Evolutionary conservation across 345 rosid genomes (phyloP).

Genomic region (thale cress (Arabidopsis thaliana)): TAIR10.1 NC_003074.8:3116501-3117000

Average conservation of each 20-base stretch:
- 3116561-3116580: not conserved
- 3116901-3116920: conserved; percentile 90
- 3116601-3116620: not conserved
- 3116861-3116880: conserved; percentile 84
- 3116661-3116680: not conserved
- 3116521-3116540: not conserved
- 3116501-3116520: conserved; percentile 14
- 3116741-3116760: conserved; percentile 43
- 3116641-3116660: not conserved
- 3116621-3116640: not conserved
- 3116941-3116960: conserved; percentile 76
- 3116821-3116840: conserved; percentile 78
- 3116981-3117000: not conserved
- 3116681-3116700: not conserved
- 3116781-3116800: conserved; percentile 88
- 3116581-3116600: not conserved
- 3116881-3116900: conserved; percentile 90
- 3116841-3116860: conserved; percentile 71
- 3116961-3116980: not conserved
- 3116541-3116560: not conserved
- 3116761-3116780: conserved; percentile 92
- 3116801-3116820: conserved; percentile 82
- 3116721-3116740: not conserved
- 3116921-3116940: conserved; percentile 93
- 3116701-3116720: not conserved